Evolutionary conservation across 129 eudicot genomes (phyloP).

Genomic region (Flaveria trinervia): DNA sequence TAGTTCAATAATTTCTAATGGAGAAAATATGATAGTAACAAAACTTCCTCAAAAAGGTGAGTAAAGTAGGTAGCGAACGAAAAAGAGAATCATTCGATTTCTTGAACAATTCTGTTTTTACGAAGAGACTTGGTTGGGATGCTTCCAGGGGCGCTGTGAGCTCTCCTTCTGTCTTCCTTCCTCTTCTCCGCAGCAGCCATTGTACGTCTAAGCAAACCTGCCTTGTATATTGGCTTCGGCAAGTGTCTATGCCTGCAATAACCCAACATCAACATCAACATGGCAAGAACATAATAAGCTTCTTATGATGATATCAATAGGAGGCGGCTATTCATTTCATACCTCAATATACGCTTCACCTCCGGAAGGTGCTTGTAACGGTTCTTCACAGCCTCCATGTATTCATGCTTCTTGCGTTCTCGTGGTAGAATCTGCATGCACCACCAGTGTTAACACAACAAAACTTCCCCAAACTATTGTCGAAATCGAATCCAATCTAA

Average conservation of each 20-base stretch:
- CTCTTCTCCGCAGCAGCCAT: slow-evolving; percentile 67
- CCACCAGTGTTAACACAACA: neutral
- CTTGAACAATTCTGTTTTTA: slow-evolving; percentile 61
- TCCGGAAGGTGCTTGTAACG: slow-evolving; percentile 98
- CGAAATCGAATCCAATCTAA: too few relatives aligned
- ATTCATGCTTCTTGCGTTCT: slow-evolving; percentile 89
- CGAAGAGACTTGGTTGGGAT: slow-evolving; percentile 60
- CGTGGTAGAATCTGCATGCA: slow-evolving; percentile 85
- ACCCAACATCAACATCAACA: neutral
- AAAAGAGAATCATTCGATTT: slow-evolving; percentile 41
- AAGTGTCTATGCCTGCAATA: slow-evolving; percentile 87
- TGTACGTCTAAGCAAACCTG: slow-evolving; percentile 54
- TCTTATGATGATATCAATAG: neutral
- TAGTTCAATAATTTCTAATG: too few relatives aligned
- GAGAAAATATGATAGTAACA: too few relatives aligned
- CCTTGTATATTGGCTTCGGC: slow-evolving; percentile 85
- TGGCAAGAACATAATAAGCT: too few relatives aligned
- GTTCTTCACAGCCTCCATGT: slow-evolving; percentile 76
- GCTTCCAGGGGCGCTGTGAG: slow-evolving; percentile 90
- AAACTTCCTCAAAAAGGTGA: too few relatives aligned
- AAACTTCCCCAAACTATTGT: neutral
- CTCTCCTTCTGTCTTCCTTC: slow-evolving; percentile 81
- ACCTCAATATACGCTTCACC: slow-evolving; percentile 90
- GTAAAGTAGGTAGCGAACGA: too few relatives aligned
- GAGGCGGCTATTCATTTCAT: slow-evolving; percentile 19